Conservation (phyloP, 2,329 filamentous ascomycete species). For the Talaromyces sp. region DNA sequence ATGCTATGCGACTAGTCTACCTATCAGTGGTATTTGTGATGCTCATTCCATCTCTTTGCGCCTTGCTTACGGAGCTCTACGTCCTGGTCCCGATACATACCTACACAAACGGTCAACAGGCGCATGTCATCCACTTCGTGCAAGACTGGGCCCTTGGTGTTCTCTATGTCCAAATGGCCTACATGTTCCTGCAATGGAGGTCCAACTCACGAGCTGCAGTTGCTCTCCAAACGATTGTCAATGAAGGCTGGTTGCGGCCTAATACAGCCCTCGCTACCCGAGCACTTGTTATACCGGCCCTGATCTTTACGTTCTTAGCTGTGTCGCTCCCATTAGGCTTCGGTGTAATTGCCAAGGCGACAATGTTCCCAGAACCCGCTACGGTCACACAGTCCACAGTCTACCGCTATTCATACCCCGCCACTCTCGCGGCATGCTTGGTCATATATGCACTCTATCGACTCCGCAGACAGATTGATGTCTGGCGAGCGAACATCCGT, state of each 20-base stretch:
- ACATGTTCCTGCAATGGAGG: slow-evolving; percentile 66
- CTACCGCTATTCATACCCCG: slow-evolving; percentile 73
- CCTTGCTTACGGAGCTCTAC: slow-evolving; percentile 81
- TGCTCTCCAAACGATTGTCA: slow-evolving; percentile 70
- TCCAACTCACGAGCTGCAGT: slow-evolving; percentile 67
- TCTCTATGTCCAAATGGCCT: slow-evolving; percentile 78
- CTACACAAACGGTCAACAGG: slow-evolving; percentile 52
- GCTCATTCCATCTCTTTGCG: slow-evolving; percentile 77
- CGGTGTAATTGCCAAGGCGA: slow-evolving; percentile 52
- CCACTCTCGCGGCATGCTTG: slow-evolving; percentile 54
- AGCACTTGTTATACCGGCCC: slow-evolving; percentile 76
- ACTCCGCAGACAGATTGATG: slow-evolving; percentile 56
- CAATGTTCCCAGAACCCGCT: slow-evolving; percentile 31
- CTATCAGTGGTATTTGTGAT: slow-evolving; percentile 70
- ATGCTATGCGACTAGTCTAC: slow-evolving; percentile 61
- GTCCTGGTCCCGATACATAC: slow-evolving; percentile 82
- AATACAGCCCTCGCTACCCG: slow-evolving; percentile 76
- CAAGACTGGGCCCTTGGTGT: slow-evolving; percentile 94
- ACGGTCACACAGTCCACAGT: slow-evolving; percentile 40
- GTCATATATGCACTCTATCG: slow-evolving; percentile 42
- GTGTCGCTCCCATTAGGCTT: slow-evolving; percentile 63
- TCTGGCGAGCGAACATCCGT: slow-evolving; percentile 77
- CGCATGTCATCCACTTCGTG: slow-evolving; percentile 67
- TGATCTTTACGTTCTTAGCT: slow-evolving; percentile 59
- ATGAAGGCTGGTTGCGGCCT: slow-evolving; percentile 73